phyloP scores from a whole-genome alignment of 2,329 filamentous ascomycete species.

The Scopulariopsis brevicaulis region DNA sequence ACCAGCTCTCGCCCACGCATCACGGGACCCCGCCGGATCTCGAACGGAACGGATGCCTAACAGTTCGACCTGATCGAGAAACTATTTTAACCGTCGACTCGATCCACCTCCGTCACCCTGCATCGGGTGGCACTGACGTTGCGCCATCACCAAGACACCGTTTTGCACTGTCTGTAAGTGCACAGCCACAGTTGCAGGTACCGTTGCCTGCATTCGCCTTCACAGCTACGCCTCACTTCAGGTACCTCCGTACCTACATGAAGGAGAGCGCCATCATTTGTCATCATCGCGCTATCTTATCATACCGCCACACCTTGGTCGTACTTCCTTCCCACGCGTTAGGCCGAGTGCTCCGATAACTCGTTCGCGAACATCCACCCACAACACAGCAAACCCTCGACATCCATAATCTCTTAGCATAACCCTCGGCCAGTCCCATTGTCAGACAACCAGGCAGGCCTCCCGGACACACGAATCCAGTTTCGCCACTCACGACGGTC shows the following conservation, averaged over 20 bases:
- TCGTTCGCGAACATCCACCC: neutral
- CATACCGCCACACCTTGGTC: neutral
- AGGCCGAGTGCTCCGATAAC: neutral
- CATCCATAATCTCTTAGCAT: neutral
- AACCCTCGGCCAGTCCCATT: neutral
- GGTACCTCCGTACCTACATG: neutral
- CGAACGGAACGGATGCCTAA: neutral
- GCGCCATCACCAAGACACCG: neutral
- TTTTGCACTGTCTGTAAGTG: neutral
- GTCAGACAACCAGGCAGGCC: neutral
- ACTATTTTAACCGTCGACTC: neutral
- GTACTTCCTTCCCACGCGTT: neutral
- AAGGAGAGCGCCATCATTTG: neutral
- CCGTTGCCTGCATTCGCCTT: neutral
- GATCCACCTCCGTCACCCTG: neutral
- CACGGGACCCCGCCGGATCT: neutral
- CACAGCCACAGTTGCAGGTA: neutral
- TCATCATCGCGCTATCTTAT: neutral
- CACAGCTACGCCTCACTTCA: neutral
- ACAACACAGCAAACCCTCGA: neutral
- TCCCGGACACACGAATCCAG: neutral
- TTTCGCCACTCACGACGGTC: neutral
- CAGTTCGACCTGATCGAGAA: neutral
- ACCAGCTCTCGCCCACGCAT: neutral
- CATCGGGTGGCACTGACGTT: neutral